Evolutionary conservation across 345 rosid species (phyloP), one percentile per base, ranked within the genome.

Genomic region (Tarenaya hassleriana): DNA sequence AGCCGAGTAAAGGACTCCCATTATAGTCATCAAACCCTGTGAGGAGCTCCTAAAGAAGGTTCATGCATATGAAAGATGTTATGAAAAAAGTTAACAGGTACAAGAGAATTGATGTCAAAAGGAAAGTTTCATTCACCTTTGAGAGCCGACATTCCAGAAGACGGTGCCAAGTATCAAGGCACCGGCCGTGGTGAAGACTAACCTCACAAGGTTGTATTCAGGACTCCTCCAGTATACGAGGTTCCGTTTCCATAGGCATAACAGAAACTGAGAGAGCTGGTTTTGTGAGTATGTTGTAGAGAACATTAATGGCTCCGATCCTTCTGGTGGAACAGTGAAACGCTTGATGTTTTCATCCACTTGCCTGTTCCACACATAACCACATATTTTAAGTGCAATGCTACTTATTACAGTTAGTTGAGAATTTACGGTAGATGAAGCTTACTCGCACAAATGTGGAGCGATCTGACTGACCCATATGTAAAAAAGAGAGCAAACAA

Each of bases 181-280:
- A 41, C 79, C 78, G 7, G 69, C 4, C 0, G 56, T 34, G 8
- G 95, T 86, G 64, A 82, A 90, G 40, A 61, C 19, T 60, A 90
- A 9, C 40, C 94, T 80, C 62, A 82, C 82, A 1, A 77, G 75
- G 59, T 84, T 91, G 68, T 91, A 91, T 34, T 63, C 80, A 37
- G 96, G 96, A 62, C 95, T 84, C 75, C 96, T 91, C 95, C 98
- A 91, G 37, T 87, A 91, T 19, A 86, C 87, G 66, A 86, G 87
- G 69, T 78, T 78, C 75, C 84, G 87, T 74, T 91, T 91, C 85
- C 86, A 73, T 48, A 84, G 64, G 63, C 92, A 82, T 57, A 75
- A 74, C 31, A 13, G 12, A 67, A 91, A 84, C 45, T 84, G 96
- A 51, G 85, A 60, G 21, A 47, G 8, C 13, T 56, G 50, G 60